These are phyloP conservation scores for Colletotrichum abscissum DNA, from an alignment of 2,329 filamentous ascomycete species.

Conservation along the genomic window DNA sequence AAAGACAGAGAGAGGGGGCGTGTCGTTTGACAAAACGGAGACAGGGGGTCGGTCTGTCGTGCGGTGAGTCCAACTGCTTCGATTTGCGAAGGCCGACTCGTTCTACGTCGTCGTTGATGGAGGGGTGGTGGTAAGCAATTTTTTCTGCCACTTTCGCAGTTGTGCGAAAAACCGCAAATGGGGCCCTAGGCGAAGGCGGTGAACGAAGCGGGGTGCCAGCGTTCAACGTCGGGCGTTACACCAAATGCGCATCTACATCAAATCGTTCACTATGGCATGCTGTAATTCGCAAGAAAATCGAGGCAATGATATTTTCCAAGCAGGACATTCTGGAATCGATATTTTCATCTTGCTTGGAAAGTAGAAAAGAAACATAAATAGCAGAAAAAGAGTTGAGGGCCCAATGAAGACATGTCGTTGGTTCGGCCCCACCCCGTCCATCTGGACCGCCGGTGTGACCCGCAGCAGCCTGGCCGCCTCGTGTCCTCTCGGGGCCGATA, in stretches of 20 bases:
- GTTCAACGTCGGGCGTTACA: not conserved
- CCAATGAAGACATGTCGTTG: not conserved
- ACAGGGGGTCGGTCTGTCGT: conserved; percentile 35
- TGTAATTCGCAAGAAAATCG: too few relatives aligned
- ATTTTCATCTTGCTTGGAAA: not conserved
- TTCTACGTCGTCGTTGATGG: conserved; percentile 23
- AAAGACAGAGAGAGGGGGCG: conserved; percentile 18
- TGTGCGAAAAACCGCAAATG: conserved; percentile 29
- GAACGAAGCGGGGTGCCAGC: not conserved
- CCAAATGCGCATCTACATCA: not conserved
- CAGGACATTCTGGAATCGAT: not conserved
- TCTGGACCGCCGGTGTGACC: not conserved
- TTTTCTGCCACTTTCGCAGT: conserved; percentile 30
- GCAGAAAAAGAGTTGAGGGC: not conserved
- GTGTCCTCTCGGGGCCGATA: conserved; percentile 16
- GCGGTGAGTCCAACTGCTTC: conserved; percentile 28
- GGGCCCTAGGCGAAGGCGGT: conserved; percentile 55
- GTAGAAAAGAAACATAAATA: not conserved
- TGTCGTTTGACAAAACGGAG: conserved; percentile 33
- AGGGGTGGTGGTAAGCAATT: conserved; percentile 35
- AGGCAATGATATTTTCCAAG: too few relatives aligned
- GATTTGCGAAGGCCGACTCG: conserved; percentile 29
- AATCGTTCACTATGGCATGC: not conserved
- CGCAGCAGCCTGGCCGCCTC: not conserved
- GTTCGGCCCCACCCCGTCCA: conserved; percentile 12